Evolutionary conservation across 1,139 yeast genomes (phyloP).

Genomic region (Geotrichum macrosporum): DNA sequence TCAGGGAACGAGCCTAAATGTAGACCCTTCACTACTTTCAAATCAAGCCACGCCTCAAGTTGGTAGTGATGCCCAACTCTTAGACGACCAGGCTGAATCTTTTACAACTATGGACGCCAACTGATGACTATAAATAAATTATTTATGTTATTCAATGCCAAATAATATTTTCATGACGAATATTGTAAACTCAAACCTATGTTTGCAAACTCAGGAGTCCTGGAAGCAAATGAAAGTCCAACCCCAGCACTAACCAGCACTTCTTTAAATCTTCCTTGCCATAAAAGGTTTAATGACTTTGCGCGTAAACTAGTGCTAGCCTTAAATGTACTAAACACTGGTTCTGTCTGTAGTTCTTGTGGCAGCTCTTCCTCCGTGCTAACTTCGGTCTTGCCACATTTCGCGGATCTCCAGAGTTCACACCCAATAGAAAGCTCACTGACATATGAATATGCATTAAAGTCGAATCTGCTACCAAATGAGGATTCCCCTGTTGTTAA

Average conservation of each 20-base stretch:
- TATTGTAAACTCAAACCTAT: conserved; percentile 42
- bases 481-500: conserved; percentile 76
- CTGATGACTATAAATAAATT: too few species aligned
- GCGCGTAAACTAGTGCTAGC: conserved; percentile 67
- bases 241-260: conserved; percentile 77
- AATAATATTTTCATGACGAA: conserved; percentile 32
- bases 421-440: conserved; percentile 84
- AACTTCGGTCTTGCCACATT: too few species aligned
- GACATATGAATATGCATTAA: conserved; percentile 84
- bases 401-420: conserved; percentile 68
- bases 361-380: conserved; percentile 20
- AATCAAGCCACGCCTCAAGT: conserved; percentile 3
- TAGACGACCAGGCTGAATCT: neutral
- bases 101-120: too few species aligned
- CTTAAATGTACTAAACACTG: conserved; percentile 67
- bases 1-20: neutral
- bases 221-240: conserved; percentile 41
- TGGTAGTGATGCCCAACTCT: neutral
- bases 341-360: too few species aligned
- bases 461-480: conserved; percentile 80
- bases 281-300: conserved; percentile 56
- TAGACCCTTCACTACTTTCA: conserved; percentile 5
- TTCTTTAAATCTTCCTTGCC: conserved; percentile 88
- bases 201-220: conserved; percentile 34
- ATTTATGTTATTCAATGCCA: too few species aligned